Conservation (phyloP, 164 flowering plant genomes). For the Piper betle region DNA sequence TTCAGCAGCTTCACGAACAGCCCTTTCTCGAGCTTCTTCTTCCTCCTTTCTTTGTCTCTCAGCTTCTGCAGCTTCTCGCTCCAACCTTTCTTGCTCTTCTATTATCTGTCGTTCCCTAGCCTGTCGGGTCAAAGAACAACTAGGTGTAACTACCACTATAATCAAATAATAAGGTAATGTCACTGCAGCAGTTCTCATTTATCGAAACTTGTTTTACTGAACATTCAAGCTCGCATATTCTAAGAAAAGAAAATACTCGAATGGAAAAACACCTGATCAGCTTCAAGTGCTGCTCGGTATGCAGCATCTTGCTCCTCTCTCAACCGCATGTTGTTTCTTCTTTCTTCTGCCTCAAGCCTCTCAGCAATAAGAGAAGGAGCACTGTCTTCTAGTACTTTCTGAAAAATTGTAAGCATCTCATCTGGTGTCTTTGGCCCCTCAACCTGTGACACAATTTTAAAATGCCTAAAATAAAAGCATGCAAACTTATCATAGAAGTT, state of each 20-base stretch:
- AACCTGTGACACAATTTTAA: conserved; percentile 30
- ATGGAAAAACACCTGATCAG: conserved; percentile 60
- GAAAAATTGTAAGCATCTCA: conserved; percentile 58
- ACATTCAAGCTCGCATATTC: background rate
- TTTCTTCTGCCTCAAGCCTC: conserved; percentile 90
- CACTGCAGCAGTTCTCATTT: background rate
- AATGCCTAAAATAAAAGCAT: background rate
- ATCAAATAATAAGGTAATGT: background rate
- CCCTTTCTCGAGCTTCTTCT: conserved; percentile 83
- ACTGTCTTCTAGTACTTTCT: conserved; percentile 87
- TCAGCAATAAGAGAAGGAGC: conserved; percentile 74
- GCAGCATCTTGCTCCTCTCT: conserved; percentile 99
- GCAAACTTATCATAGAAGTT: background rate
- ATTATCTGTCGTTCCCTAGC: conserved; percentile 82
- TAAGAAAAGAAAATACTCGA: background rate
- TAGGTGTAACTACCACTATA: background rate
- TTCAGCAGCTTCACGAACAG: conserved; percentile 79
- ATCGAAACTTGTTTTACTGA: too few species aligned
- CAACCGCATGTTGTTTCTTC: conserved; percentile 61
- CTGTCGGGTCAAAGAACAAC: conserved; percentile 19
- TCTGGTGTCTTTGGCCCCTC: conserved; percentile 91
- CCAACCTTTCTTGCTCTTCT: conserved; percentile 82
- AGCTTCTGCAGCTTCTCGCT: conserved; percentile 93
- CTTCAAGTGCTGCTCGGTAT: conserved; percentile 90
- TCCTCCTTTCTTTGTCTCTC: conserved; percentile 84